Conservation (phyloP, 306 rosid species). For the Dryas octopetala region DNA sequence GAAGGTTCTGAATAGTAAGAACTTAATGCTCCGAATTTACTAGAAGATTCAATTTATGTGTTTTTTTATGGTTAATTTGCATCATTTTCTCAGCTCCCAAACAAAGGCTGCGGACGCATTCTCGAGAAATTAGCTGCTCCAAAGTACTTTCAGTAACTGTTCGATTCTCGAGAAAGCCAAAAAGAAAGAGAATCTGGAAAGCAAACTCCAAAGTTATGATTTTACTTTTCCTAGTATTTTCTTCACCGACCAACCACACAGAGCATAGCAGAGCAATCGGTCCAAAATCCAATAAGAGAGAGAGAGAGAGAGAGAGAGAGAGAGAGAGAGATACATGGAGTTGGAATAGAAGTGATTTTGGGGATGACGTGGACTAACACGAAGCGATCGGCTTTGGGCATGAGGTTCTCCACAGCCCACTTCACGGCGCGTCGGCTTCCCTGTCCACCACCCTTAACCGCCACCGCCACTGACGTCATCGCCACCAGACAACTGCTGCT, state of each 20-base stretch:
- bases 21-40: no score
- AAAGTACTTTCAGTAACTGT: neutral
- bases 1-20: no score
- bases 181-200: neutral
- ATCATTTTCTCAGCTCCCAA: no score
- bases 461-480: slow-evolving; percentile 72
- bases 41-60: no score
- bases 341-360: slow-evolving; percentile 60
- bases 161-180: neutral
- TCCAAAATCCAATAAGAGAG: no score
- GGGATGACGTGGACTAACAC: slow-evolving; percentile 86
- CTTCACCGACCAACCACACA: slow-evolving; percentile 17
- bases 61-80: no score
- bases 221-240: neutral
- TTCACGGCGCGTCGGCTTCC: slow-evolving; percentile 77
- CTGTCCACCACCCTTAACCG: slow-evolving; percentile 48
- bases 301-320: neutral
- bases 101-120: no score
- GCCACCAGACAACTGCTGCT: neutral
- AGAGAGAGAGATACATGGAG: slow-evolving; percentile 50
- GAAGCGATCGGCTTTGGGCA: slow-evolving; percentile 67
- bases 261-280: neutral
- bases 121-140: neutral
- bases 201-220: neutral
- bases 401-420: slow-evolving; percentile 77